Conservation (phyloP, 768 basidiomycete genomes). For the Termitomyces sp. region DNA sequence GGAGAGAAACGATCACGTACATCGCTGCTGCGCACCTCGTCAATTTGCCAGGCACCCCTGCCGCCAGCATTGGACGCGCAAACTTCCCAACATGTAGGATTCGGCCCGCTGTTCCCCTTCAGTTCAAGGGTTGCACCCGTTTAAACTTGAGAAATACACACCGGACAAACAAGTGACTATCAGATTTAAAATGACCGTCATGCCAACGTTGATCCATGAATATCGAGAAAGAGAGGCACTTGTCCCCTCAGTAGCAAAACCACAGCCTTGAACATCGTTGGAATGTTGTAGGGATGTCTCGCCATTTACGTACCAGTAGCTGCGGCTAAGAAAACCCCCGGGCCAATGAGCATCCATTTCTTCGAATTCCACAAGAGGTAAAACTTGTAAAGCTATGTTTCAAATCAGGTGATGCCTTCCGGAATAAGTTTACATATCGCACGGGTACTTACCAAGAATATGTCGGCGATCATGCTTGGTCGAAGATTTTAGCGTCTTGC, state of each 20-base stretch:
- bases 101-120: slow-evolving; percentile 23
- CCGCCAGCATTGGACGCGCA: slow-evolving; percentile 20
- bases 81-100: slow-evolving; percentile 28
- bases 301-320: slow-evolving; percentile 11
- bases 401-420: not conserved
- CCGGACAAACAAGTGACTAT: slow-evolving; percentile 29
- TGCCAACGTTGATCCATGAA: slow-evolving; percentile 27
- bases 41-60: slow-evolving; percentile 24
- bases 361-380: slow-evolving; percentile 15
- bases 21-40: slow-evolving; percentile 28
- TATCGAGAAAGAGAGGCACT: slow-evolving; percentile 13
- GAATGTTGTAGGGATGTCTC: not conserved
- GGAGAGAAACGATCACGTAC: slow-evolving; percentile 18
- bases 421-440: not conserved
- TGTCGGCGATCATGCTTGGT: slow-evolving; percentile 13
- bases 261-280: slow-evolving; percentile 11
- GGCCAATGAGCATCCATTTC: slow-evolving; percentile 8
- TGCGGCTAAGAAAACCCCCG: slow-evolving; percentile 8
- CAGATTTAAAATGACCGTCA: slow-evolving; percentile 30
- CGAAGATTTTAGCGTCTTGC: not conserved
- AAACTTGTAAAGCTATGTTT: slow-evolving; percentile 15
- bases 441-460: slow-evolving; percentile 9
- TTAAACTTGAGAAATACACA: slow-evolving; percentile 9
- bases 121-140: not conserved
- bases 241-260: slow-evolving; percentile 12